These are phyloP conservation scores for Astrephomene gubernaculifera DNA, from an alignment of 139 green algal species.

Conservation along the genomic window DNA sequence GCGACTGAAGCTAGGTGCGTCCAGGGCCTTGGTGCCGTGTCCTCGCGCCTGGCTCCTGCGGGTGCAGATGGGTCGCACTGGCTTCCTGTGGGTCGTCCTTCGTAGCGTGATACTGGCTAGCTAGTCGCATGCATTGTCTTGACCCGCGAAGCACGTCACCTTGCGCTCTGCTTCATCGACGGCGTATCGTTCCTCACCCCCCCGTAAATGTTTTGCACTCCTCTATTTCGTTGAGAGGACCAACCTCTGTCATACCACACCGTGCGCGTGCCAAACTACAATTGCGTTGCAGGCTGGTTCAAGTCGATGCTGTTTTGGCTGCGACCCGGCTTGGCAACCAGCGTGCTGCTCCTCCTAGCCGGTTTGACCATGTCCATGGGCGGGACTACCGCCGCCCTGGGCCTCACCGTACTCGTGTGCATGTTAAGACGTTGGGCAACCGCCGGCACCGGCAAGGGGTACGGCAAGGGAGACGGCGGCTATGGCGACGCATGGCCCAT, in stretches of 20 bases:
- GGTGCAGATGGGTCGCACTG: too few relatives aligned
- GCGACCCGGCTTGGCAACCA: slow-evolving; percentile 9
- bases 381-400: background rate
- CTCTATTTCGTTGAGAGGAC: too few relatives aligned
- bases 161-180: too few relatives aligned
- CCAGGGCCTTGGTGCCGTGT: too few relatives aligned
- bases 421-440: slow-evolving; percentile 15
- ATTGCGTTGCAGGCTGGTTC: slow-evolving; percentile 24
- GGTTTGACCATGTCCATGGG: background rate
- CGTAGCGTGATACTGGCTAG: too few relatives aligned
- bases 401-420: background rate
- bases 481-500: background rate
- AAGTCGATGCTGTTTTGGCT: slow-evolving; percentile 17
- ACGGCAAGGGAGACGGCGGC: background rate
- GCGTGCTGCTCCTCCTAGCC: background rate
- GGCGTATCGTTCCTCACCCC: too few relatives aligned
- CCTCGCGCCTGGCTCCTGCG: too few relatives aligned
- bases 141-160: too few relatives aligned
- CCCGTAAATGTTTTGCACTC: too few relatives aligned
- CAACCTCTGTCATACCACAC: too few relatives aligned
- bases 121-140: too few relatives aligned
- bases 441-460: background rate
- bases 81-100: too few relatives aligned
- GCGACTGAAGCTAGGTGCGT: slow-evolving; percentile 22
- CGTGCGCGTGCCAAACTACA: background rate